A percentile compares a stretch with the other conserved stretches of the same genome.
Evolutionary conservation across 495 filamentous ascomycete species (phyloP).

Genomic region (Pyrenula massariospora): DNA sequence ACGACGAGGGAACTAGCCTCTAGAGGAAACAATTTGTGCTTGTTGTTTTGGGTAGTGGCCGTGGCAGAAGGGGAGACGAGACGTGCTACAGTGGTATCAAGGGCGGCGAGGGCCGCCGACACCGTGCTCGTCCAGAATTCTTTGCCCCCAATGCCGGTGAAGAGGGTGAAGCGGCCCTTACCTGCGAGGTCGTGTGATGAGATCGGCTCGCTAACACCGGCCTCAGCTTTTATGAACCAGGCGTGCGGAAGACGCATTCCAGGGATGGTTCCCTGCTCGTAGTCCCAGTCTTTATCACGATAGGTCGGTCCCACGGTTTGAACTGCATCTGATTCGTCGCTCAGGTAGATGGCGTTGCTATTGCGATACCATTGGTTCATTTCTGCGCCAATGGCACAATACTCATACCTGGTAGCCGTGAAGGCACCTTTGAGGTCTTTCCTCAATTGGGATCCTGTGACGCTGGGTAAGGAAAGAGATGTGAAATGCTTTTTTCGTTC

Average conservation of each 20-base stretch:
- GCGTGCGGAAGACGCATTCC: conserved; percentile 40
- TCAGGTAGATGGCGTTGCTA: conserved; percentile 19
- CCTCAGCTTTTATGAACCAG: conserved; percentile 34
- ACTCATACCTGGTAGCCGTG: conserved; percentile 30
- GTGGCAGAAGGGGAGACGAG: no score
- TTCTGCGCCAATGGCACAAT: conserved; percentile 33
- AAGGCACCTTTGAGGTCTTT: conserved; percentile 21
- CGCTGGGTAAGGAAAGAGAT: conserved; percentile 6
- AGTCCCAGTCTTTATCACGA: conserved; percentile 22
- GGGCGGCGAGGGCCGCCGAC: no score
- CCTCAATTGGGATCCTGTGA: no score
- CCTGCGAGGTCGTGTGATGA: conserved; percentile 43
- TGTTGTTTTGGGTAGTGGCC: no score
- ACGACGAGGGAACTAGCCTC: no score
- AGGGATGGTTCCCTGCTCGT: conserved; percentile 34
- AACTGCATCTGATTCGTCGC: conserved; percentile 20
- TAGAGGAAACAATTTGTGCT: no score
- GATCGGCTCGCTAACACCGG: conserved; percentile 23
- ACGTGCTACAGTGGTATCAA: no score
- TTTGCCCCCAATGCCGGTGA: conserved; percentile 37
- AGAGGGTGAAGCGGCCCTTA: conserved; percentile 31
- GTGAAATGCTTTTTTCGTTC: conserved; percentile 17
- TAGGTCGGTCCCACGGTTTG: conserved; percentile 14
- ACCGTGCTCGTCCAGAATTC: no score
- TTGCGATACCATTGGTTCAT: conserved; percentile 40